phyloP scores from a whole-genome alignment of 2,329 filamentous ascomycete species.

The Zasmidium citrigriseum region DNA sequence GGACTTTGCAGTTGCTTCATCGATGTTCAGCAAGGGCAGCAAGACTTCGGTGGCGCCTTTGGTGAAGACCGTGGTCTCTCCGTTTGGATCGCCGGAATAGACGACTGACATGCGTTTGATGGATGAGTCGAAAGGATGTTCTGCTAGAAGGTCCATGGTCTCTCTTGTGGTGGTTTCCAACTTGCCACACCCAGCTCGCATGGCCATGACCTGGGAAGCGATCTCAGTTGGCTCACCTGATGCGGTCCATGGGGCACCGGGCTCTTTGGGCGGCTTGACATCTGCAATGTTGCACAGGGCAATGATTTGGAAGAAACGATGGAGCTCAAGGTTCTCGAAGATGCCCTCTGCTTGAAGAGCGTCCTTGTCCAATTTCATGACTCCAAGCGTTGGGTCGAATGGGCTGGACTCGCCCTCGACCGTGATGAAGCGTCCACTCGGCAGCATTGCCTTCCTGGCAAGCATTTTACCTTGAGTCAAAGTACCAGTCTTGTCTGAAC shows the following conservation, averaged over 20 bases:
- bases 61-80: constrained; percentile 29
- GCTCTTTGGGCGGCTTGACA: constrained; percentile 49
- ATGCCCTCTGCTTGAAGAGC: constrained; percentile 38
- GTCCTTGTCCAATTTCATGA: constrained; percentile 15
- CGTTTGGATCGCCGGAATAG: constrained; percentile 20
- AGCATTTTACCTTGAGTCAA: constrained; percentile 59
- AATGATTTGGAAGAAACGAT: constrained; percentile 58
- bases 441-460: constrained; percentile 61
- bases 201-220: constrained; percentile 71
- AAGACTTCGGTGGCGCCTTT: constrained; percentile 38
- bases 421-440: constrained; percentile 58
- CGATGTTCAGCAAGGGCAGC: constrained; percentile 29
- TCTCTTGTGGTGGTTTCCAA: constrained; percentile 3
- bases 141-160: constrained; percentile 22
- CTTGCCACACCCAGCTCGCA: constrained; percentile 53
- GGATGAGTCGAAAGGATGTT: constrained; percentile 37
- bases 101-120: constrained; percentile 38
- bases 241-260: constrained; percentile 60
- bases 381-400: constrained; percentile 51
- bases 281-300: constrained; percentile 66
- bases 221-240: constrained; percentile 70
- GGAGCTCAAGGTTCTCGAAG: constrained; percentile 47
- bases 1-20: constrained; percentile 18
- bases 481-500: constrained; percentile 48
- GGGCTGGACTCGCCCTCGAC: constrained; percentile 58